Conservation (phyloP, 192 early-diverging fungal genomes). For the Pilobolus umbonatus region DNA sequence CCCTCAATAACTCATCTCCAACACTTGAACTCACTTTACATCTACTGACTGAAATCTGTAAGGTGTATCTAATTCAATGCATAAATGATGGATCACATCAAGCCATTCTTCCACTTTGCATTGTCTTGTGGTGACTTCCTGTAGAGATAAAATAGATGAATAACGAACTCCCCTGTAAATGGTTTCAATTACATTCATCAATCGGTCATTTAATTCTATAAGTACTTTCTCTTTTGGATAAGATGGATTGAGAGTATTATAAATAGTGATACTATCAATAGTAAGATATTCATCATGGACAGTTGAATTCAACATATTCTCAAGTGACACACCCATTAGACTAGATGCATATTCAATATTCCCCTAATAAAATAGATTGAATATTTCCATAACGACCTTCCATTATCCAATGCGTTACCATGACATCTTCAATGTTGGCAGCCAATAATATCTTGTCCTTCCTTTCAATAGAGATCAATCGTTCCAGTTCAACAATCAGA, state of each 20-base stretch:
- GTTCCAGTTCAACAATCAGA: constrained; percentile 41
- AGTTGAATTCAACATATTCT: constrained; percentile 21
- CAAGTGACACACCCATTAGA: constrained; percentile 29
- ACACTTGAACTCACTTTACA: not conserved
- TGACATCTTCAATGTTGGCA: constrained; percentile 47
- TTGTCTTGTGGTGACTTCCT: not conserved
- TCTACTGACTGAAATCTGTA: constrained; percentile 16
- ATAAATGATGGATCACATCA: constrained; percentile 1
- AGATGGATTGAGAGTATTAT: constrained; percentile 15
- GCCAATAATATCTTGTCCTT: constrained; percentile 33
- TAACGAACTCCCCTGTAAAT: not conserved
- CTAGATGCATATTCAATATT: constrained; percentile 24
- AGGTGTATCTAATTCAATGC: constrained; percentile 1
- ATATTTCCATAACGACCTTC: too few species aligned
- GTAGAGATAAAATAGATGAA: not conserved
- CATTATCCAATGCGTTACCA: constrained; percentile 35
- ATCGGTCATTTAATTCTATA: constrained; percentile 4
- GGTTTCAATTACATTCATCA: constrained; percentile 10
- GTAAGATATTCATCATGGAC: not conserved
- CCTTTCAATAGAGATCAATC: constrained; percentile 29
- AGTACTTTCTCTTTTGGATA: constrained; percentile 20
- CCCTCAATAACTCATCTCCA: too few species aligned
- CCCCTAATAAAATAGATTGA: constrained; percentile 12
- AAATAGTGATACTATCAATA: constrained; percentile 7
- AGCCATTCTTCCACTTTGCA: constrained; percentile 5